Base-by-base conservation (phyloP, 495 filamentous ascomycete species). In the Terfezia claveryi region DNA sequence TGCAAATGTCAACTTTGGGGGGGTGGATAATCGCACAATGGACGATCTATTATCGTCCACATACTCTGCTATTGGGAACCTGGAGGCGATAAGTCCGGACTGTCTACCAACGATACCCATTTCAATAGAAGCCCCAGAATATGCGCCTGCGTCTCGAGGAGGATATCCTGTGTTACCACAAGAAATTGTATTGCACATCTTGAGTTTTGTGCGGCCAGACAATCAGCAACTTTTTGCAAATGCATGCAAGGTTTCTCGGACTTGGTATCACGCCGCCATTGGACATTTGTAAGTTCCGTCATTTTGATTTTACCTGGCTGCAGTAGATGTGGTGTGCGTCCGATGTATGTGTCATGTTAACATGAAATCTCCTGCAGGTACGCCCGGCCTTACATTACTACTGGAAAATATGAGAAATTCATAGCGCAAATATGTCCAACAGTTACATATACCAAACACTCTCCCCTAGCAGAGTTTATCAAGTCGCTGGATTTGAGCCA, bases 181-280 rank as follows among this genome's bases (percentile, higher is more conserved):
- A 52, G 59, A 66, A 56, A 53, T 66, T 17, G 46, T 66, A 38
- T 55, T 54, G 36, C 51, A 64, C 11, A 49, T 56, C 14, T 46
- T 65, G 32, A 55, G 57, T 38, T 65, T 65, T 54, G 53, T 65
- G 5, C 23, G 41, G 9, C 59, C 59, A 7, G 51, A 50, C 37
- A 54, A 58, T 32, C 62, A 65, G 52, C 4, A 51, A 8, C 57
- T 57, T 16, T 59, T 65, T 23, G 62, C 62, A 32, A 54, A 53
- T 32, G 56, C 56, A 61, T 74, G 73, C 60, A 68, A 80, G 17
- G 72, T 83, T 12, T 78, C 73, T 8, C 72, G 72, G 12, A 71
- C 79, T 54, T 86, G 82, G 82, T 82, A 84, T 61, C 70, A 72
- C 10, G 72, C 71, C 5, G 69, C 72, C 11, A 70, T 80, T 8